These are phyloP conservation scores for Neonectria magnoliae DNA, from an alignment of 2,329 filamentous ascomycete genomes.

Conservation along the genomic window DNA sequence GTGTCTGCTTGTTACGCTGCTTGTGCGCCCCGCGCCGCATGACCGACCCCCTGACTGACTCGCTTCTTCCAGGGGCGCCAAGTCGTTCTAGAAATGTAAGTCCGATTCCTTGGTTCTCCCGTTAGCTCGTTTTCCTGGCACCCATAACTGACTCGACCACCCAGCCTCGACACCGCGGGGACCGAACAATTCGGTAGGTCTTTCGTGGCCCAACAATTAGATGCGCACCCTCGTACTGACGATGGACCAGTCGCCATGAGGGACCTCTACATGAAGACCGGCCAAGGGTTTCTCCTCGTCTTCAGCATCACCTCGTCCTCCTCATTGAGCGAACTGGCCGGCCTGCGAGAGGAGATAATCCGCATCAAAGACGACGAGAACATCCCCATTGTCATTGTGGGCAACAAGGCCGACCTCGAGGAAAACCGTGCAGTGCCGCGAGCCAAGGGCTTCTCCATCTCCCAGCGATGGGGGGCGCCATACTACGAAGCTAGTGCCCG, in stretches of 20 bases:
- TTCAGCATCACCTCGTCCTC: conserved; percentile 90
- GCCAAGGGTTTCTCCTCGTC: conserved; percentile 89
- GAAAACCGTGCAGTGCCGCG: conserved; percentile 83
- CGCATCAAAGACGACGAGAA: conserved; percentile 90
- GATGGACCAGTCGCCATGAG: conserved; percentile 67
- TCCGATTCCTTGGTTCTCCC: conserved; percentile 30
- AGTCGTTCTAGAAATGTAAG: conserved; percentile 89
- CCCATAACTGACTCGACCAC: conserved; percentile 35
- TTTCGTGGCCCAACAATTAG: conserved; percentile 30
- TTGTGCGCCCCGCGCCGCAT: conserved; percentile 15
- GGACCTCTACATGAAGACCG: conserved; percentile 92
- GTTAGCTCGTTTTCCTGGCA: conserved; percentile 20
- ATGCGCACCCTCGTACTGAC: conserved; percentile 34
- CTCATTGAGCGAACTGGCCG: conserved; percentile 83
- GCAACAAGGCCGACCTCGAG: conserved; percentile 91
- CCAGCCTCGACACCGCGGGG: conserved; percentile 85
- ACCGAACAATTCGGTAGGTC: conserved; percentile 90
- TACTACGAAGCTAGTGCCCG: conserved; percentile 92
- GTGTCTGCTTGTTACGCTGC: not conserved
- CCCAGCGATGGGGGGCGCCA: conserved; percentile 87
- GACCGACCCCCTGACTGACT: conserved; percentile 44
- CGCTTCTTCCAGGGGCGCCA: conserved; percentile 73
- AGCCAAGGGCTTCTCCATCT: conserved; percentile 82
- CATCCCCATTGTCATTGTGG: conserved; percentile 88
- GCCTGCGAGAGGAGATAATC: conserved; percentile 87